A percentile compares a stretch with the other conserved stretches of the same genome.
Conservation (phyloP, 192 early-diverging fungal species). For the Linnemannia zychae region DNA sequence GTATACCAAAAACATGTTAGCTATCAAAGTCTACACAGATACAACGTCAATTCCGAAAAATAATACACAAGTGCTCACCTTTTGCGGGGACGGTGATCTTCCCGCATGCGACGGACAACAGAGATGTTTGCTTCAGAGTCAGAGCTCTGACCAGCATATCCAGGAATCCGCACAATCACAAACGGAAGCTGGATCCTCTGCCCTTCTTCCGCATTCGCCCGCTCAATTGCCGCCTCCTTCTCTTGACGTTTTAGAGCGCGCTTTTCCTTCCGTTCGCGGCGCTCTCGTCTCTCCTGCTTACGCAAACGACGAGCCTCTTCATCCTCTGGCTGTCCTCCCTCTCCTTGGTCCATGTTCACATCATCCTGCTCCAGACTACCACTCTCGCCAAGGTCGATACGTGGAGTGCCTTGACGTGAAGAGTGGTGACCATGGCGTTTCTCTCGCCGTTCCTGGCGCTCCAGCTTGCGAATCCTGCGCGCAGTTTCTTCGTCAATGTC, state of each 20-base stretch:
- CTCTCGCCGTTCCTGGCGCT: conserved; percentile 28
- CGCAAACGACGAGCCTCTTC: conserved; percentile 16
- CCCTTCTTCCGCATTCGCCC: background rate
- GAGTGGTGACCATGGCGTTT: background rate
- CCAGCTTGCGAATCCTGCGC: conserved; percentile 14
- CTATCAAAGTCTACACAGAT: no score
- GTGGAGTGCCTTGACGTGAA: conserved; percentile 1
- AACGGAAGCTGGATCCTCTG: conserved; percentile 38
- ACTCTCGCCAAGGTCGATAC: background rate
- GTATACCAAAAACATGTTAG: background rate
- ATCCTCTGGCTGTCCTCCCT: background rate
- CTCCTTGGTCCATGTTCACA: background rate
- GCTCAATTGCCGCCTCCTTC: conserved; percentile 17
- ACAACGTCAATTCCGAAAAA: background rate
- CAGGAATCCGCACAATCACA: conserved; percentile 28
- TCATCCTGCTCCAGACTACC: background rate
- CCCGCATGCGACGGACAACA: conserved; percentile 38
- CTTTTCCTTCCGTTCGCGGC: conserved; percentile 38
- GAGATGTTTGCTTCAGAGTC: conserved; percentile 50
- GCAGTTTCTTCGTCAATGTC: conserved; percentile 29
- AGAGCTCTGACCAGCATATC: conserved; percentile 46
- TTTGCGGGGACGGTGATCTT: conserved; percentile 24
- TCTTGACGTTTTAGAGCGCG: conserved; percentile 26
- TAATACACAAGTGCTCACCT: conserved; percentile 9
- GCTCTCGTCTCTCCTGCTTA: conserved; percentile 30